Base-by-base conservation (phyloP, 2,329 filamentous ascomycete species). In the Verticillium albo-atrum region DNA sequence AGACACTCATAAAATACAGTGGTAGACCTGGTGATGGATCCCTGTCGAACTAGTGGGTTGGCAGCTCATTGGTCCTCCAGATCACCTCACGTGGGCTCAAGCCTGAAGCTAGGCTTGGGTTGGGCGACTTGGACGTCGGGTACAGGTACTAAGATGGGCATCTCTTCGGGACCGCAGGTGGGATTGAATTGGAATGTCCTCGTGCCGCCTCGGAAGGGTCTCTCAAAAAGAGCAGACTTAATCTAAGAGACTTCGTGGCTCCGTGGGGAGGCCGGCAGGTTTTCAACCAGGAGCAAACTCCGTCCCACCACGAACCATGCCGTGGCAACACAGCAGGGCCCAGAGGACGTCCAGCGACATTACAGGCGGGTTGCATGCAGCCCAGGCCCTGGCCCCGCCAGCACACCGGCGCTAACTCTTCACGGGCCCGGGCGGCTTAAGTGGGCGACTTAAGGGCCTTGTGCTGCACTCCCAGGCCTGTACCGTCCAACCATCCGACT, bases 301-400 rank as follows among this genome's bases (percentile, higher is more conserved):
- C 42, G 9, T 50, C n/a, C 35, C 14, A 37, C 42, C 20, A 50
- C 42, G 20, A 50, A 50, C 42, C 42, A 50, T 50, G 42, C 42
- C 20, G 42, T 50, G 42, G 42, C 42, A 50, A 50, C 42, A 50
- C 42, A 50, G 42, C 42, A 20, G 20, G 14, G n/a, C 42, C 42
- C 42, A 50, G 42, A 23, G 42, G 12, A 9, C 17, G 23, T 54
- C 52, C 52, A 30, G 52, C 52, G 52, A 62, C 47, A 54, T 59
- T 59, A 59, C 56, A 62, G 59, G 61, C 54, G 57, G 57, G 35
- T 47, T 53, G 59, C 59, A 61, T 50, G 42, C 42, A 50, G 42
- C n/a, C 42, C 52, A 54, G 30, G 52, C 52, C 12, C 52, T 54
- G 25, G 52, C 52, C 30, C 27, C 30, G 27, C 52, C 26, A 54